phyloP scores from a whole-genome alignment of 2,329 filamentous ascomycete species.

The Mariannaea elegans region DNA sequence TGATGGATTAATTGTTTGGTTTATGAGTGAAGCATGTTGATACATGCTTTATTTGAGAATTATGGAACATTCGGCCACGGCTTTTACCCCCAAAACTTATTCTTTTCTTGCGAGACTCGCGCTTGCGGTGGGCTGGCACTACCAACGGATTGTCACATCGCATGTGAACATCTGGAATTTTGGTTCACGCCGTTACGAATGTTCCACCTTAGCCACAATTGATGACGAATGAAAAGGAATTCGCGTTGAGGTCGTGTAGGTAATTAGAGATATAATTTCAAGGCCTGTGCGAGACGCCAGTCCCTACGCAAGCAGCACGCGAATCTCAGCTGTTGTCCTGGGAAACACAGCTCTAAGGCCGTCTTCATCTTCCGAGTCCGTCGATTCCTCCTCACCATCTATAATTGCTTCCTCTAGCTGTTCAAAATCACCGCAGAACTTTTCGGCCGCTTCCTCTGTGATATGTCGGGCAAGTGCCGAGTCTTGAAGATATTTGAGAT shows the following conservation, averaged over 20 bases:
- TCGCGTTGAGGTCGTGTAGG: not conserved
- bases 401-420: slow-evolving; percentile 61
- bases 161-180: not conserved
- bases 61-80: too few relatives aligned
- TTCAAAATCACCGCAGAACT: slow-evolving; percentile 87
- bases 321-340: slow-evolving; percentile 67
- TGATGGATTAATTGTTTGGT: not conserved
- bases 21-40: too few relatives aligned
- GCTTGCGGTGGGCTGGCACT: too few relatives aligned
- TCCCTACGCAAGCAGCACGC: slow-evolving; percentile 63
- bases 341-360: slow-evolving; percentile 57
- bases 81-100: too few relatives aligned
- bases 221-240: too few relatives aligned
- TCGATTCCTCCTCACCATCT: slow-evolving; percentile 51
- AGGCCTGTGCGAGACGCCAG: too few relatives aligned
- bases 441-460: slow-evolving; percentile 83
- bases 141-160: not conserved
- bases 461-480: slow-evolving; percentile 76
- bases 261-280: not conserved
- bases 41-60: too few relatives aligned
- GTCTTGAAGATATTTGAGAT: slow-evolving; percentile 78
- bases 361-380: slow-evolving; percentile 36
- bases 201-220: not conserved
- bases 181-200: not conserved
- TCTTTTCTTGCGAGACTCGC: not conserved